Evolutionary conservation across 352 stramenopile species (phyloP), one percentile per base, ranked within the genome.

Genomic region (Phytophthora pisi): DNA sequence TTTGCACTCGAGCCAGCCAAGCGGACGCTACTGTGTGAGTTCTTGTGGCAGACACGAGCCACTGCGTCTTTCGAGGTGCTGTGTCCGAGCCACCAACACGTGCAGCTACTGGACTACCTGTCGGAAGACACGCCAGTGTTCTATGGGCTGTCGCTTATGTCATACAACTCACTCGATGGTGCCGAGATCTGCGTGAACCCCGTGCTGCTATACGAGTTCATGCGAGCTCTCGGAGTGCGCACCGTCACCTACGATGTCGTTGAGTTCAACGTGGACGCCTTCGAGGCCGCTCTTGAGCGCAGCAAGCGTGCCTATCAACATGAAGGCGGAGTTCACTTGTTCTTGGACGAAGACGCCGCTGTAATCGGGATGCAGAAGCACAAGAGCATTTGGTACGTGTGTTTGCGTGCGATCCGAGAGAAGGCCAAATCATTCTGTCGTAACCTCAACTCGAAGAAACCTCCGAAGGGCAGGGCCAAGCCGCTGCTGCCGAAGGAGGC

Each of bases 341-440:
- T 91, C 64, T 31, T 93, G 43, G 82, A 95, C 47, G 70, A 63
- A 10, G 49, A 72, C 0, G 82, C 72, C 3, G 67, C 69, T 31
- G 83, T 93, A n/a, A 95, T 95, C 51, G 87, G 87, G 16, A 84
- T 95, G 75, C 81, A 95, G 61, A 95, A 95, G 68, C 78, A 85
- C 72, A 93, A 95, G 64, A 92, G 81, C 9, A 67, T 86, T n/a
- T 95, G 87, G 87, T 95, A 93, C 60, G 86, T 95, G 15, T 90
- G 83, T 70, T 72, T 95, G 51, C 86, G 86, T n/a, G 86, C 86
- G n/a, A 95, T 95, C 64, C 86, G 86, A 13, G 86, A 95, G 62
- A 92, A 92, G 49, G 83, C 83, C 51, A 95, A 95, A 74, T 65
- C 66, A 47, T 91, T 83, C 47, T 89, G 68, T 64, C 70, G 61